Conservation (phyloP, 345 rosid species). For the Populus pruinosa region DNA sequence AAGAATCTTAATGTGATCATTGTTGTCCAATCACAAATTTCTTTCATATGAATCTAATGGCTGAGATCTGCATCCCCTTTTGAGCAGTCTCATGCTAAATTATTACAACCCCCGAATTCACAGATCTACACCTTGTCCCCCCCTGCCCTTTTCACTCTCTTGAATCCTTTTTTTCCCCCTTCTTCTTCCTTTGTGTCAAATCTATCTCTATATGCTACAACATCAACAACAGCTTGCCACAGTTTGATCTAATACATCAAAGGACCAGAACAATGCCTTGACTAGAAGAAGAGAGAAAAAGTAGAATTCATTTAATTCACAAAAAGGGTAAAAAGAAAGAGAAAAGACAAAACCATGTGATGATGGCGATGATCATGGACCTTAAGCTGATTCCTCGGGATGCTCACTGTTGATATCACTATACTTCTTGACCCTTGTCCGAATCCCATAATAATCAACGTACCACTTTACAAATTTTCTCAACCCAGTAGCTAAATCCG, state of each 20-base stretch:
- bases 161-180: conserved; percentile 5
- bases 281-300: neutral
- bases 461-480: conserved; percentile 31
- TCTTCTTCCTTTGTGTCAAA: conserved; percentile 13
- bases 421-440: conserved; percentile 13
- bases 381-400: neutral
- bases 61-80: conserved; percentile 36
- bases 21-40: conserved; percentile 32
- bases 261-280: conserved; percentile 7
- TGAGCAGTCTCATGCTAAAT: conserved; percentile 16
- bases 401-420: neutral
- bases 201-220: conserved; percentile 10
- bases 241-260: neutral
- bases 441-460: conserved; percentile 20
- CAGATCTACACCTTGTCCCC: conserved; percentile 18
- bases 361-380: neutral
- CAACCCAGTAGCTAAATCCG: conserved; percentile 21
- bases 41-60: conserved; percentile 24
- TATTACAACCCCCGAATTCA: neutral
- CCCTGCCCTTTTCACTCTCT: neutral
- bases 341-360: conserved; percentile 1
- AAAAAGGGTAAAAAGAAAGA: neutral
- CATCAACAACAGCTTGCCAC: conserved; percentile 5
- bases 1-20: conserved; percentile 21
- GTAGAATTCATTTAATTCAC: neutral